Evolutionary conservation across 2,329 filamentous ascomycete genomes (phyloP), one percentile per base, ranked within the genome.

Genomic region (Ascocoryne sarcoides): DNA sequence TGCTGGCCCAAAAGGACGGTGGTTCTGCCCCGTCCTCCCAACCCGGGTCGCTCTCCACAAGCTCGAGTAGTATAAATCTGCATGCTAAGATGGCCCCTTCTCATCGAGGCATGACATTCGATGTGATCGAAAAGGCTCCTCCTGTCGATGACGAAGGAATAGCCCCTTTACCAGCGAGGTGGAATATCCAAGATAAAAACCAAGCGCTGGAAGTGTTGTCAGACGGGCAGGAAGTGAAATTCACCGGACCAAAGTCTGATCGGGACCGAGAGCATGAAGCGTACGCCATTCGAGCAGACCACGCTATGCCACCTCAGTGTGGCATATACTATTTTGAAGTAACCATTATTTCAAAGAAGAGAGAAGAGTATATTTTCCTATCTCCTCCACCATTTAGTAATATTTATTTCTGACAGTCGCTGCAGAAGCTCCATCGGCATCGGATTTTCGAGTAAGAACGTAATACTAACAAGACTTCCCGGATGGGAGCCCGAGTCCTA

Each of bases 291-390:
- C 79, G 92, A 41, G 77, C 89, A 19, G 84, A 98, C 60, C 71
- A 88, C 59, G 76, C 80, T 36, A 95, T 96, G 78, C 88, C 92
- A 3, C 72, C 79, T 26, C 83, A 94, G 56, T 92, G 85, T 51
- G 92, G 92, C 2, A 82, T 98, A 44, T 98, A 95, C 62, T 98
- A 98, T 61, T 98, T 79, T 57, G 92, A 98, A 59, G 71, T 82
- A 17, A 62, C 74, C 7, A 73, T 86, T 35, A 60, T 80, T 37
- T 75, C 76, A 5, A 77, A 79, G 54, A 75, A 75, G 37, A 79
- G 81, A 57, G 81, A 84, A 53, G 76, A 76, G 76, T 79, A 67
- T 49, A 71, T 53, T 37, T 16, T 4, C 35, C 20, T 4, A 37
- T 21, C 16, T 34, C 14, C 29, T 35, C 4, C 10, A 26, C 10